Percentiles rank a stretch among this genome's conserved stretches.
Conservation (phyloP, 192 early-diverging fungal genomes). For the Coemansia sp. region DNA sequence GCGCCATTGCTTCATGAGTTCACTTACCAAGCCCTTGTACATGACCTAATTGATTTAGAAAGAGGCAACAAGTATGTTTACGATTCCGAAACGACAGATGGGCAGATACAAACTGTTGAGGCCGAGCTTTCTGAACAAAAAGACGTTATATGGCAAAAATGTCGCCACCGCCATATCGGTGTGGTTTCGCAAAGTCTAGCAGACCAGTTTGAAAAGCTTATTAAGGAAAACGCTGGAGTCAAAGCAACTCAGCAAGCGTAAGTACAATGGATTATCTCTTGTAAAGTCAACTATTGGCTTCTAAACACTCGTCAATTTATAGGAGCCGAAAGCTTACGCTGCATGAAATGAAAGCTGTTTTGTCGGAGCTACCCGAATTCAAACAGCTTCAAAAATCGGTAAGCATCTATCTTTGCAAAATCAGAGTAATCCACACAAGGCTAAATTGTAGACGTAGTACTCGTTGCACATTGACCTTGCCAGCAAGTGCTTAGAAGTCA, state of each 20-base stretch:
- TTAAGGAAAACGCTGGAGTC: constrained; percentile 31
- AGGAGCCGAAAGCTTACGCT: constrained; percentile 31
- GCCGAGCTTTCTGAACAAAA: constrained; percentile 40
- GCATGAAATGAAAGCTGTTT: constrained; percentile 36
- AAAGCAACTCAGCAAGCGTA: constrained; percentile 25
- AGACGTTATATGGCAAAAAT: constrained; percentile 50
- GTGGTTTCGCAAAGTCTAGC: constrained; percentile 33
- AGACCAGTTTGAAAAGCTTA: constrained; percentile 28
- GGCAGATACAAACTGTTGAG: constrained; percentile 17
- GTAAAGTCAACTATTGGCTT: no score
- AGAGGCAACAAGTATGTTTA: constrained; percentile 35
- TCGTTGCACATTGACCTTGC: constrained; percentile 53
- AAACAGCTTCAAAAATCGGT: constrained; percentile 44
- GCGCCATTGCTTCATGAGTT: constrained; percentile 94
- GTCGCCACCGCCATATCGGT: constrained; percentile 52
- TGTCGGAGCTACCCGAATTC: constrained; percentile 53
- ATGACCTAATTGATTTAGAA: constrained; percentile 71
- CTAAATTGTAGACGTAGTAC: constrained; percentile 25
- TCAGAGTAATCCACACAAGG: neutral
- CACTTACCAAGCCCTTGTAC: constrained; percentile 96
- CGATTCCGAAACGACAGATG: constrained; percentile 1
- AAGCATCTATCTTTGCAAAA: constrained; percentile 10
- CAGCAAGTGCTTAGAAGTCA: constrained; percentile 43
- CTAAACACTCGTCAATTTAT: neutral
- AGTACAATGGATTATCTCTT: neutral